phyloP scores from a whole-genome alignment of 2,329 filamentous ascomycete species.

The Torrubiella hemipterigena region DNA sequence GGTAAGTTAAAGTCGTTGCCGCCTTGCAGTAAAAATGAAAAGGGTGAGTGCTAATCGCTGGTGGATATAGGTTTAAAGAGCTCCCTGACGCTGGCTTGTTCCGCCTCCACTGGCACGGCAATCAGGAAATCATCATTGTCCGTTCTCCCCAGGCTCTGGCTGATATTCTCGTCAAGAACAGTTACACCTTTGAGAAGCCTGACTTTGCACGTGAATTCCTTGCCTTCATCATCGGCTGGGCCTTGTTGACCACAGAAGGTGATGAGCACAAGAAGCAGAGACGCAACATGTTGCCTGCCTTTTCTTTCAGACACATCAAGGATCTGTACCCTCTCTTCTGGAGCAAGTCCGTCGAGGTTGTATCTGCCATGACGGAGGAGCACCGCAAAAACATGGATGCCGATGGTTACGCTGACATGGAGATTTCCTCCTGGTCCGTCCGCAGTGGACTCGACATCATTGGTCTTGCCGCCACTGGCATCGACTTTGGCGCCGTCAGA shows the following conservation, averaged over 20 bases:
- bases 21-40: not conserved
- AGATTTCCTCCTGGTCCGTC: slow-evolving; percentile 11
- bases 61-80: slow-evolving; percentile 34
- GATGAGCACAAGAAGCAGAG: slow-evolving; percentile 20
- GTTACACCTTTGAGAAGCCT: slow-evolving; percentile 57
- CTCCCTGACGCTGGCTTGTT: slow-evolving; percentile 55
- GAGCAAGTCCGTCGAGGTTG: slow-evolving; percentile 16
- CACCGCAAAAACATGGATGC: slow-evolving; percentile 3
- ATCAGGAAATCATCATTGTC: slow-evolving; percentile 44
- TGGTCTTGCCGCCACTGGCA: slow-evolving; percentile 18
- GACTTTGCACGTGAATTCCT: slow-evolving; percentile 50
- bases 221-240: slow-evolving; percentile 66
- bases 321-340: slow-evolving; percentile 20
- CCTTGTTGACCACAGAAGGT: slow-evolving; percentile 17
- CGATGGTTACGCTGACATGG: slow-evolving; percentile 7
- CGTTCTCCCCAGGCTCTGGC: slow-evolving; percentile 47
- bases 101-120: slow-evolving; percentile 47
- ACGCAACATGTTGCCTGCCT: slow-evolving; percentile 18
- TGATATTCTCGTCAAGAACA: slow-evolving; percentile 52
- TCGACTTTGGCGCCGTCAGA: slow-evolving; percentile 19
- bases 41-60: not conserved
- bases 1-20: slow-evolving; percentile 40
- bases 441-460: slow-evolving; percentile 23
- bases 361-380: slow-evolving; percentile 4
- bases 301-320: slow-evolving; percentile 19